These are phyloP conservation scores for Calonectria fujianensis DNA, from an alignment of 2,329 filamentous ascomycete species.

Conservation along the genomic window DNA sequence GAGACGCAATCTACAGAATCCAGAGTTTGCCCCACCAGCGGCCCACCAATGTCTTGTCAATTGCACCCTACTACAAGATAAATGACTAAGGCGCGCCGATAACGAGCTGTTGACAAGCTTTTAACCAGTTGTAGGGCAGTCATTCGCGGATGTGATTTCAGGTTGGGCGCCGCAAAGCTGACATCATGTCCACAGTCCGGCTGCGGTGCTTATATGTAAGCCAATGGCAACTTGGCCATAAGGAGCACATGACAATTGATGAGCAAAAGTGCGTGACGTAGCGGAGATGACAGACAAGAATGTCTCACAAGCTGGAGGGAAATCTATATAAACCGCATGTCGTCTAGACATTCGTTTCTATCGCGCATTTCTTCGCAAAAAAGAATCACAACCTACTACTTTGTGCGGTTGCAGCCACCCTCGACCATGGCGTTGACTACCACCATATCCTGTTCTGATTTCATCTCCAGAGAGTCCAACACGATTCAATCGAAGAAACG, in stretches of 20 bases:
- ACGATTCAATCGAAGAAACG: not conserved
- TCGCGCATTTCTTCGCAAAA: not conserved
- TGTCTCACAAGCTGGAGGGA: not conserved
- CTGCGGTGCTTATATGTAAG: not conserved
- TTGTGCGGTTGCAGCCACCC: not conserved
- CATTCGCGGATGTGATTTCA: not conserved
- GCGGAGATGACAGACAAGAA: not conserved
- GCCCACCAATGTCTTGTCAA: conserved; percentile 1
- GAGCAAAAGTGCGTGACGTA: not conserved
- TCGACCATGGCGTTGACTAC: not conserved
- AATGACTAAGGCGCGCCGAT: not conserved
- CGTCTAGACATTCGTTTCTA: not conserved
- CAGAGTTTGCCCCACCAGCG: conserved; percentile 4
- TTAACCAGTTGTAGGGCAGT: not conserved
- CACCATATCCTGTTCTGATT: not conserved
- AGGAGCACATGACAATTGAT: conserved; percentile 8
- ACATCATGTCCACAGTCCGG: not conserved
- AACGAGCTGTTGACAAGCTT: not conserved
- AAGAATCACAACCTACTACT: no score
- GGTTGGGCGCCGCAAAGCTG: not conserved
- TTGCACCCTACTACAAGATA: not conserved
- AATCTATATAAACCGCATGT: not conserved
- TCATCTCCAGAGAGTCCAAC: not conserved
- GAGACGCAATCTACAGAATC: not conserved
- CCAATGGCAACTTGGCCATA: not conserved